phyloP scores from a whole-genome alignment of 345 rosid species.

The Eutrema heterophyllum region DNA sequence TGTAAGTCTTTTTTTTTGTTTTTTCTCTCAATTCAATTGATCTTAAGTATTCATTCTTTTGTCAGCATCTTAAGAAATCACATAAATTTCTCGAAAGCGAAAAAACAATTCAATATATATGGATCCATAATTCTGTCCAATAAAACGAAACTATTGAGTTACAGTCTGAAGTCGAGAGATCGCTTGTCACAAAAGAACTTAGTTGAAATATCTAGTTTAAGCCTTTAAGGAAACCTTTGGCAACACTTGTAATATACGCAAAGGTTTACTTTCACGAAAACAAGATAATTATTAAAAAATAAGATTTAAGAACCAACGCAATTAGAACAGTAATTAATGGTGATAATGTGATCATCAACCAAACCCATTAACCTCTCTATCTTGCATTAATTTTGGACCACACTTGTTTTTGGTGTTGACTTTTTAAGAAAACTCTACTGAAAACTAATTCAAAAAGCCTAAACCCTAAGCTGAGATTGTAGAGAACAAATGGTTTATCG shows the following conservation, averaged over 20 bases:
- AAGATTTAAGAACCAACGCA: neutral
- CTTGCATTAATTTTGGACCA: neutral
- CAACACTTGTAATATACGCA: conserved; percentile 5
- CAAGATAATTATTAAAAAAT: neutral
- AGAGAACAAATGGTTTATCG: neutral
- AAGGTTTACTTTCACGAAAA: conserved; percentile 1
- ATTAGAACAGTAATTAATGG: neutral
- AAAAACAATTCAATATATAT: too few species aligned
- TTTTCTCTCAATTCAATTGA: neutral
- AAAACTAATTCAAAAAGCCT: neutral
- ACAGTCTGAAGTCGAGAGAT: neutral
- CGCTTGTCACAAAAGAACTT: neutral
- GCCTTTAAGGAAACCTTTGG: neutral
- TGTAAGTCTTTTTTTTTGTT: neutral
- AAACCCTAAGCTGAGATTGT: neutral
- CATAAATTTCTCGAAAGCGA: neutral
- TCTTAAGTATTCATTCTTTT: neutral
- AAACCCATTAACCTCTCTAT: conserved; percentile 1
- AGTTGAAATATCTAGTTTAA: neutral
- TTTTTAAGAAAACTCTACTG: neutral
- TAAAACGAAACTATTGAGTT: neutral
- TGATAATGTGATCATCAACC: neutral
- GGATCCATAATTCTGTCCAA: neutral
- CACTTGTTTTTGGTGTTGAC: neutral
- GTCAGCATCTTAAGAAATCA: neutral